Evolutionary conservation across 139 green algal species (phyloP).

Genomic region (Chlorella sp.): DNA sequence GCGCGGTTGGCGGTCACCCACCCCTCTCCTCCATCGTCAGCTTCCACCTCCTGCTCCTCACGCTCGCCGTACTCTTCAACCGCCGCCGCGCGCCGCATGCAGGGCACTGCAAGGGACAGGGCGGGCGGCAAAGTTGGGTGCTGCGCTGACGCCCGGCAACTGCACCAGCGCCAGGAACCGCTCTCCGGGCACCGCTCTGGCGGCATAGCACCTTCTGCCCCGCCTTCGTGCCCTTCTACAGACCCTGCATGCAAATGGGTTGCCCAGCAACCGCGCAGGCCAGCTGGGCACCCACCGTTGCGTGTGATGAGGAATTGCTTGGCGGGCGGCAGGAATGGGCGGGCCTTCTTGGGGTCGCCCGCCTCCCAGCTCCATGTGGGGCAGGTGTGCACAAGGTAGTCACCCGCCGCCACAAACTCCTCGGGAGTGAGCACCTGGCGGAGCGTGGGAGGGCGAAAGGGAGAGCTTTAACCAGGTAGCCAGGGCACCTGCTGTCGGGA

Average conservation of each 20-base stretch:
- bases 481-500: background rate
- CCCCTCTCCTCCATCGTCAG: conserved; percentile 56
- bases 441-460: background rate
- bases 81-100: conserved; percentile 73
- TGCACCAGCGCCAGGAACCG: background rate
- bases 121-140: background rate
- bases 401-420: conserved; percentile 85
- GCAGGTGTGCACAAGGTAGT: conserved; percentile 85
- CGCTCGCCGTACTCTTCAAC: conserved; percentile 59
- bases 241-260: background rate
- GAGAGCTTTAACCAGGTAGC: too few relatives aligned
- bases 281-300: conserved; percentile 64
- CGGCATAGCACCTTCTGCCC: background rate
- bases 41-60: conserved; percentile 59
- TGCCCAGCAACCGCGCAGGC: background rate
- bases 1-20: conserved; percentile 67
- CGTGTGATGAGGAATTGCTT: conserved; percentile 93
- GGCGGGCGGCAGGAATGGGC: conserved; percentile 72
- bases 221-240: background rate
- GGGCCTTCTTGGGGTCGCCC: conserved; percentile 71
- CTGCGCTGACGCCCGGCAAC: background rate
- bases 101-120: conserved; percentile 74
- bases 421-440: conserved; percentile 87
- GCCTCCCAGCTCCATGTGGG: conserved; percentile 89
- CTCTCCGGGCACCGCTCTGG: too few relatives aligned